Percentiles rank a stretch among this genome's conserved stretches.
Evolutionary conservation across 1,284 basidiomycete genomes (phyloP).

Genomic region (Agroathelia rolfsii): DNA sequence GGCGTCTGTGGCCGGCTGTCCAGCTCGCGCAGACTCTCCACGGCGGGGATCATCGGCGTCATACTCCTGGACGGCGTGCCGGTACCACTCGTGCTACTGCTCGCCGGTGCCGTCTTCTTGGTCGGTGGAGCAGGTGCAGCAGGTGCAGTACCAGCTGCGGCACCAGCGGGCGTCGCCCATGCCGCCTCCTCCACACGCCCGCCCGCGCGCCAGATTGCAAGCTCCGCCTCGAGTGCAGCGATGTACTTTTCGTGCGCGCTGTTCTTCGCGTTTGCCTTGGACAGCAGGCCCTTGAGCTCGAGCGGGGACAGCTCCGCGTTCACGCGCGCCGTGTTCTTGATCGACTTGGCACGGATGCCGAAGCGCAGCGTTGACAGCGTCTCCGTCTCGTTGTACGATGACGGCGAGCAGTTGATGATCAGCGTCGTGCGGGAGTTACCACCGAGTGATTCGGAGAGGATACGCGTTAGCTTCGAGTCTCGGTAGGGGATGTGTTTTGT

Average conservation of each 20-base stretch:
- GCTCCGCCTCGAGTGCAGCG: conserved; percentile 82
- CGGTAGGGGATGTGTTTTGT: conserved; percentile 97
- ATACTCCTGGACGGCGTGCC: conserved; percentile 70
- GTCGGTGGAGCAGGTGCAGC: conserved; percentile 41
- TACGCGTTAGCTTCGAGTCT: conserved; percentile 98
- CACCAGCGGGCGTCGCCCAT: conserved; percentile 71
- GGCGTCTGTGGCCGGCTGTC: conserved; percentile 83
- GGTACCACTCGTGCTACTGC: too few relatives aligned
- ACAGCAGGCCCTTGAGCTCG: conserved; percentile 88
- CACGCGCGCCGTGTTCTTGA: conserved; percentile 99
- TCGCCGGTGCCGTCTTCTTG: conserved; percentile 44
- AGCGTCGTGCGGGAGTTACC: conserved; percentile 98
- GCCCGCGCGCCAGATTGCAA: conserved; percentile 86
- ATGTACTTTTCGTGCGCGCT: conserved; percentile 83
- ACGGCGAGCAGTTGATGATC: conserved; percentile 98
- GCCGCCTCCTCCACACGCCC: conserved; percentile 79
- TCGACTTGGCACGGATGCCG: conserved; percentile 97
- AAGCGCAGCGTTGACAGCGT: conserved; percentile 97
- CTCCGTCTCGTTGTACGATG: conserved; percentile 93
- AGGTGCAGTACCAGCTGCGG: conserved; percentile 27
- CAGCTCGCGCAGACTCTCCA: conserved; percentile 69
- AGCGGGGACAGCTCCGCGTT: conserved; percentile 96
- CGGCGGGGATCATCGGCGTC: conserved; percentile 72
- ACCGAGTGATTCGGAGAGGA: conserved; percentile 98
- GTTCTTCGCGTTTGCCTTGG: conserved; percentile 84